phyloP scores from a whole-genome alignment of 2,329 filamentous ascomycete genomes.

The Nigrospora sphaerica region DNA sequence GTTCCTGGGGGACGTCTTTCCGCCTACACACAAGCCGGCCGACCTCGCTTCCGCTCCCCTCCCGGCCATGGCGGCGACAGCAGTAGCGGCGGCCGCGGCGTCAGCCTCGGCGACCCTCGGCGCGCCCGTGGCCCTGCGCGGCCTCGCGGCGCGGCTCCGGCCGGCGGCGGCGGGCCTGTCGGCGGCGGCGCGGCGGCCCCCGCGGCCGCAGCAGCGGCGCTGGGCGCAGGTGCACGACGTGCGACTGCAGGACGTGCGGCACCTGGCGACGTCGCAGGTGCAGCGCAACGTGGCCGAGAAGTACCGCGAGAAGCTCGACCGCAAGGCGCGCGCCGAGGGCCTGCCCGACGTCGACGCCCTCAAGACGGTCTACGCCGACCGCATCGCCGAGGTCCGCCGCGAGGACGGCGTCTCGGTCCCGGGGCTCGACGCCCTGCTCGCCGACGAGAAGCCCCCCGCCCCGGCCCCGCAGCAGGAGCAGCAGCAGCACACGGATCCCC shows the following conservation, averaged over 20 bases:
- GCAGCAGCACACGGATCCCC: constrained; percentile 22
- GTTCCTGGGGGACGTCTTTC: too few relatives aligned
- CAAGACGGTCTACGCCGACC: constrained; percentile 76
- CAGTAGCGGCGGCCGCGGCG: too few relatives aligned
- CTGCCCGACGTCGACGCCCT: constrained; percentile 65
- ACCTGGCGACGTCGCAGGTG: constrained; percentile 71
- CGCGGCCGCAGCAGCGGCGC: constrained; percentile 55
- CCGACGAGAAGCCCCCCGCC: constrained; percentile 16
- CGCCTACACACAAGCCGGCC: too few relatives aligned
- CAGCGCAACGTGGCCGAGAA: constrained; percentile 68
- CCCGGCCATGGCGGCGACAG: too few relatives aligned
- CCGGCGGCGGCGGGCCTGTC: constrained; percentile 14
- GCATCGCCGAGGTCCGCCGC: constrained; percentile 66
- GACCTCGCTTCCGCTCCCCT: too few relatives aligned
- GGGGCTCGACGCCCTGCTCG: constrained; percentile 23
- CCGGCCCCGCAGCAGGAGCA: constrained; percentile 19
- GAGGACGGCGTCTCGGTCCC: constrained; percentile 51
- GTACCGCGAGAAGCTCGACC: constrained; percentile 78
- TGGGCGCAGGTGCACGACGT: constrained; percentile 92
- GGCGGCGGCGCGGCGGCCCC: constrained; percentile 17
- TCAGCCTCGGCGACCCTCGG: constrained; percentile 1
- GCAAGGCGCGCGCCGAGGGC: constrained; percentile 72
- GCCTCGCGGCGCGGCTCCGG: constrained; percentile 28
- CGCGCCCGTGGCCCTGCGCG: constrained; percentile 33
- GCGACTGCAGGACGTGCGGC: constrained; percentile 76